Base-by-base conservation (phyloP, 257 asterid species). In the Paraleonurus japonicus region DNA sequence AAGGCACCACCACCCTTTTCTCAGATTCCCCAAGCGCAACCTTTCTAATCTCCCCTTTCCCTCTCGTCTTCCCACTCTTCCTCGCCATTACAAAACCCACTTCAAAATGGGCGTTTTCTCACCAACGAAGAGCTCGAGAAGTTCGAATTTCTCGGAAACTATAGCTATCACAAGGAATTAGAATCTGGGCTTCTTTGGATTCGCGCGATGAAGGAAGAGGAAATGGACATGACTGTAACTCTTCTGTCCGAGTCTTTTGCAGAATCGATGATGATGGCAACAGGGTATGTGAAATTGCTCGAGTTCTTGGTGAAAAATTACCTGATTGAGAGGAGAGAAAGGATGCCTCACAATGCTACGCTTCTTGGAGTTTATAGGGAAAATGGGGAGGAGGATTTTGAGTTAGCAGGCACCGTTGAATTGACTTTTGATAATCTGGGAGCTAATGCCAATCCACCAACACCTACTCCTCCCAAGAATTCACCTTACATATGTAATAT, bases 321-420 rank as follows among this genome's bases (percentile, higher is more conserved):
- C 78, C 65, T 92, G 85, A 82, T 84, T 68, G 97, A 90, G 84
- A 85, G 95, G 84, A 86, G 91, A 50, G 74, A 76, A 37, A 61
- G 30, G 80, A 75, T 83, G 92, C 99, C 98, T 5, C 85, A 95
- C 75, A 74, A 81, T 61, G 95, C 94, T 33, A 95, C 96, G 19
- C 97, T 95, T 73, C 62, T 92, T 17, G 98, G 96, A 15, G 70
- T 92, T 53, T 95, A 82, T 60, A 90, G 83, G 74, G 96, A 81
- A 62, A 77, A 76, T 76, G 96, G 85, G 69, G 89, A 82, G 17
- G 94, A 82, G 70, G 97, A 92, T 79, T 83, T 87, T 69, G 91
- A 85, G 74, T 63, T 95, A 55, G 96, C 96, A 0, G 99, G 98
- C 55, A 95, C 98, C 8, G 98, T 95, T 68, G 99, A 95, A 67